Conservation (phyloP, 176 grass and related monocot genomes). For the bread wheat (Triticum aestivum) region DNA sequence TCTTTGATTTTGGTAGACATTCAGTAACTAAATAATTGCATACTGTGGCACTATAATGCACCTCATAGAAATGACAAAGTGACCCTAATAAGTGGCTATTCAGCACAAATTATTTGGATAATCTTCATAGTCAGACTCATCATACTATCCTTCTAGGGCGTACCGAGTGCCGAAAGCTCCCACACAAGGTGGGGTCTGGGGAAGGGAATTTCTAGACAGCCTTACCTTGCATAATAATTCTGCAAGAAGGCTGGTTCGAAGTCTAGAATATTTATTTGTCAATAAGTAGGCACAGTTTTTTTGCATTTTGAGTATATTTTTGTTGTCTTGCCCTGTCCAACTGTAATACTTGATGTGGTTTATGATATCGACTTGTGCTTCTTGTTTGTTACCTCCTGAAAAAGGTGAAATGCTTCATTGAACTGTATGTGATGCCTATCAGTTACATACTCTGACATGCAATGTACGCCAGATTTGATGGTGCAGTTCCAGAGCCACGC, state of each 20-base stretch:
- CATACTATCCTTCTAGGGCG: not conserved
- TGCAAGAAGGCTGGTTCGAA: too few relatives aligned
- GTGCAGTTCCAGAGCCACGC: slow-evolving; percentile 74
- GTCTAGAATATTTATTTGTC: not conserved
- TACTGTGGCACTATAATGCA: not conserved
- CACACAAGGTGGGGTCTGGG: too few relatives aligned
- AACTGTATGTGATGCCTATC: not conserved
- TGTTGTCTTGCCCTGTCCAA: not conserved
- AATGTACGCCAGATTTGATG: slow-evolving; percentile 81
- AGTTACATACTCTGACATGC: slow-evolving; percentile 28
- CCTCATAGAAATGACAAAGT: not conserved
- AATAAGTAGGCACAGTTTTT: not conserved
- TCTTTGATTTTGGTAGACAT: not conserved
- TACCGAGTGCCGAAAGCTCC: too few relatives aligned
- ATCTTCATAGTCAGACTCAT: not conserved
- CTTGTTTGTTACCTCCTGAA: not conserved
- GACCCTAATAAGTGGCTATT: not conserved
- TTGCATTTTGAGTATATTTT: not conserved
- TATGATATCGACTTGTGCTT: not conserved
- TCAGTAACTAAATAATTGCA: slow-evolving; percentile 1
- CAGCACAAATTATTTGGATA: slow-evolving; percentile 7
- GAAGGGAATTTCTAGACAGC: too few relatives aligned
- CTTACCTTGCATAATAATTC: too few relatives aligned
- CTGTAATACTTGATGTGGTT: not conserved
- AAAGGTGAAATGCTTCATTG: slow-evolving; percentile 7